A percentile compares a stretch with the other conserved stretches of the same genome.
Evolutionary conservation across 2,329 filamentous ascomycete species (phyloP).

Genomic region (Nemania bipapillata): DNA sequence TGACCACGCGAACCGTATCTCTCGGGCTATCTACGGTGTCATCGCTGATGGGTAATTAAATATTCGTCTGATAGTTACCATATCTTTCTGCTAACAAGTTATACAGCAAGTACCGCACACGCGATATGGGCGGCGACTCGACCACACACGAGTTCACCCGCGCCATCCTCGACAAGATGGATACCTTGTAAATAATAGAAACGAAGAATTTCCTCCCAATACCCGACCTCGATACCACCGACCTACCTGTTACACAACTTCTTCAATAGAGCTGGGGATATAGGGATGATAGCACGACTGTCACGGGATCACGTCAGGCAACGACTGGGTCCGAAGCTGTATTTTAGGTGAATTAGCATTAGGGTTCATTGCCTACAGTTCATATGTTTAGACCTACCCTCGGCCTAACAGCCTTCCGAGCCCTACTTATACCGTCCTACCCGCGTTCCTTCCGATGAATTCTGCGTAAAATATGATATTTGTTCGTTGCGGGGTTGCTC

Average conservation of each 20-base stretch:
- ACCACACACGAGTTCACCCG: conserved; percentile 95
- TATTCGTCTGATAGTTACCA: conserved; percentile 11
- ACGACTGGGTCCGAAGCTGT: conserved; percentile 47
- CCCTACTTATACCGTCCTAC: background rate
- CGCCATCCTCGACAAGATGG: conserved; percentile 95
- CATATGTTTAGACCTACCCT: conserved; percentile 18
- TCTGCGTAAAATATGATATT: background rate
- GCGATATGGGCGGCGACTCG: conserved; percentile 92
- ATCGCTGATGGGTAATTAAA: conserved; percentile 86
- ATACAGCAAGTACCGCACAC: conserved; percentile 81
- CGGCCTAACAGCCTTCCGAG: background rate
- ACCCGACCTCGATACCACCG: conserved; percentile 42
- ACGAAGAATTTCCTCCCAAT: conserved; percentile 30
- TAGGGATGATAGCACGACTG: conserved; percentile 48
- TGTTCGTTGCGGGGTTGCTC: background rate
- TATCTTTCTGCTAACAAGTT: conserved; percentile 55
- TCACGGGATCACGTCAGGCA: conserved; percentile 49
- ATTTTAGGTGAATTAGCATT: conserved; percentile 51
- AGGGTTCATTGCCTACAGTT: conserved; percentile 42
- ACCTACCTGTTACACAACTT: conserved; percentile 39
- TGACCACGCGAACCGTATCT: conserved; percentile 98
- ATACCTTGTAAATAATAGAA: conserved; percentile 67
- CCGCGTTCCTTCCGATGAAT: background rate
- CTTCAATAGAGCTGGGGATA: conserved; percentile 46
- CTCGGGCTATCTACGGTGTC: conserved; percentile 79